Conservation (phyloP, 2,329 filamentous ascomycete species). For the Venturiaceae sp. region DNA sequence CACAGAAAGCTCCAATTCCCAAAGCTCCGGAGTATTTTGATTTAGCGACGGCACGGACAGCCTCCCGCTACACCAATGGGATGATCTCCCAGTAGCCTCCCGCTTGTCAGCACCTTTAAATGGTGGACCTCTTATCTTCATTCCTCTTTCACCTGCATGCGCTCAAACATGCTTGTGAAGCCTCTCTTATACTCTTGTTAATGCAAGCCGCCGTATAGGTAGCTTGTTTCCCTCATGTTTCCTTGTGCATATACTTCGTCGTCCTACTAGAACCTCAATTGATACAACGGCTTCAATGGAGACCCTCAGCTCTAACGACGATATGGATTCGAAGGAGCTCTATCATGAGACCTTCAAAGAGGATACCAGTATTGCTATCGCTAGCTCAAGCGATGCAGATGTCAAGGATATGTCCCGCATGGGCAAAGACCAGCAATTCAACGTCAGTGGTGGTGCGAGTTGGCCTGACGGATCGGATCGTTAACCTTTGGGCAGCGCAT, state of each 20-base stretch:
- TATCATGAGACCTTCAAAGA: neutral
- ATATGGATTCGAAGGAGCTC: neutral
- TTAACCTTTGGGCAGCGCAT: slow-evolving; percentile 1
- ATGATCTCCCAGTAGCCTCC: too few species aligned
- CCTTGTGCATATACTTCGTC: neutral
- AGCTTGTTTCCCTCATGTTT: neutral
- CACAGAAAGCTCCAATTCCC: neutral
- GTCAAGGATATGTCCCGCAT: slow-evolving; percentile 10
- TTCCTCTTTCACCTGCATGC: neutral
- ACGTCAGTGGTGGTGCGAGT: neutral
- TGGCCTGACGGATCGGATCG: neutral
- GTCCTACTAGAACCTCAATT: neutral
- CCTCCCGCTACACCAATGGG: neutral
- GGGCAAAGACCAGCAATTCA: slow-evolving; percentile 10
- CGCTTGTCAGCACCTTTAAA: too few species aligned
- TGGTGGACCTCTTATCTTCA: neutral
- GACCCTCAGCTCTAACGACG: neutral
- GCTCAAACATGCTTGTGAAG: neutral
- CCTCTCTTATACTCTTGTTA: too few species aligned
- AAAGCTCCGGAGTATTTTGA: neutral
- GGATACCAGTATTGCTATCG: neutral
- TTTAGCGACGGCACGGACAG: neutral
- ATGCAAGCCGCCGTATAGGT: too few species aligned
- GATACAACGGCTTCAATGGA: neutral
- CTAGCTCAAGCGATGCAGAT: neutral